A percentile compares a stretch with the other conserved stretches of the same genome.
Evolutionary conservation across 345 rosid genomes (phyloP).

Genomic region (Sisymbrium altissimum): DNA sequence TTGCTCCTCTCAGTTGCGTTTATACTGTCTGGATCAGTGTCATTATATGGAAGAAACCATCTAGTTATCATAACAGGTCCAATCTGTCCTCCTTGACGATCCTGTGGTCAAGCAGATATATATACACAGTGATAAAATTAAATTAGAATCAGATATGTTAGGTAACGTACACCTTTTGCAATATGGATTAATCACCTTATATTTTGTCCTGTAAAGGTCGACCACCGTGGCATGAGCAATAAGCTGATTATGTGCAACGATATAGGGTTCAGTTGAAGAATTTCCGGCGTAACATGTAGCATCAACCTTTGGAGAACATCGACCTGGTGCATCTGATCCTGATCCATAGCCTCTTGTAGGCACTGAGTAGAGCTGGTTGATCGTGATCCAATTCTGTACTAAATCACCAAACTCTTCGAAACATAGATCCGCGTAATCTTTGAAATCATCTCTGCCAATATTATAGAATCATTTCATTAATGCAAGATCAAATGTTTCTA

Average conservation of each 20-base stretch:
- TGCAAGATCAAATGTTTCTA: neutral
- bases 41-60: slow-evolving; percentile 26
- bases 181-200: neutral
- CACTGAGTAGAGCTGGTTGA: slow-evolving; percentile 38
- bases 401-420: slow-evolving; percentile 37
- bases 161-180: neutral
- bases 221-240: slow-evolving; percentile 28
- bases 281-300: slow-evolving; percentile 20
- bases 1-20: slow-evolving; percentile 6
- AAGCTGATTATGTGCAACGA: slow-evolving; percentile 27
- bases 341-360: slow-evolving; percentile 26
- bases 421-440: slow-evolving; percentile 38
- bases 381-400: slow-evolving; percentile 46
- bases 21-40: neutral
- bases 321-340: slow-evolving; percentile 16
- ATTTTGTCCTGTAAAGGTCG: slow-evolving; percentile 16
- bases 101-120: neutral
- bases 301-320: slow-evolving; percentile 35
- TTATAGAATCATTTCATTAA: neutral
- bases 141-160: neutral
- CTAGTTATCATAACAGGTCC: slow-evolving; percentile 35
- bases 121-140: neutral
- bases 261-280: slow-evolving; percentile 31
- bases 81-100: slow-evolving; percentile 16
- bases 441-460: slow-evolving; percentile 28